Percentiles rank a stretch among this genome's conserved stretches.
phyloP scores from a whole-genome alignment of 2,329 filamentous ascomycete genomes.

The Aulographum hederae region DNA sequence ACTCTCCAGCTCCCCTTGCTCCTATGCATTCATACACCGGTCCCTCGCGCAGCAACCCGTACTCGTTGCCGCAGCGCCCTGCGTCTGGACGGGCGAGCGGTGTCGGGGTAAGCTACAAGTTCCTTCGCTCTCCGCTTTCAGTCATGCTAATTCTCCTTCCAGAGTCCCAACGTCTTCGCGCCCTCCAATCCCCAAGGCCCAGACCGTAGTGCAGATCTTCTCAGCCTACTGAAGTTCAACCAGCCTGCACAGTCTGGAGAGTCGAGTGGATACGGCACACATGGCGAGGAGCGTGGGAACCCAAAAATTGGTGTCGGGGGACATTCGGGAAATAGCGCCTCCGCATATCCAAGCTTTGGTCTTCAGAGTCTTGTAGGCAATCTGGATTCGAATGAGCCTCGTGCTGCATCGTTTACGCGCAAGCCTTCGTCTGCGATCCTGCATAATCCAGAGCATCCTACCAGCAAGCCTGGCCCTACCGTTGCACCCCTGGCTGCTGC shows the following conservation, averaged over 20 bases:
- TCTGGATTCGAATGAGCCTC: constrained; percentile 35
- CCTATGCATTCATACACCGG: too few species aligned
- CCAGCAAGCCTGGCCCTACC: constrained; percentile 10
- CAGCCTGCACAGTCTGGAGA: too few species aligned
- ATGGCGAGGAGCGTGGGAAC: constrained; percentile 13
- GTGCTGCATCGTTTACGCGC: constrained; percentile 36
- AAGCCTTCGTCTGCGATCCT: constrained; percentile 20
- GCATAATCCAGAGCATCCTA: neutral
- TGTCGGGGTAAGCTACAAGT: too few species aligned
- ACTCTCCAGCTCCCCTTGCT: too few species aligned
- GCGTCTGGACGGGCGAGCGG: too few species aligned
- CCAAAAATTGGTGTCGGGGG: neutral
- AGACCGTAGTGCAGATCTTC: constrained; percentile 35
- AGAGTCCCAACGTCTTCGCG: constrained; percentile 32
- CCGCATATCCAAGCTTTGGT: constrained; percentile 5
- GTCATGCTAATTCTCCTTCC: too few species aligned
- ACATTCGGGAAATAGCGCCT: neutral
- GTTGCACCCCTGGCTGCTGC: constrained; percentile 14
- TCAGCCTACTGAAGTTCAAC: constrained; percentile 49
- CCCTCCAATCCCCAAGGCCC: constrained; percentile 22
- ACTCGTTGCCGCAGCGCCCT: too few species aligned
- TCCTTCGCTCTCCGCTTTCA: too few species aligned
- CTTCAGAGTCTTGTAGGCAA: constrained; percentile 5
- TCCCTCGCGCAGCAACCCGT: too few species aligned
- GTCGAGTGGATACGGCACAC: constrained; percentile 12